These are phyloP conservation scores for Echites panduratus DNA, from an alignment of 257 asterid species.

Conservation along the genomic window DNA sequence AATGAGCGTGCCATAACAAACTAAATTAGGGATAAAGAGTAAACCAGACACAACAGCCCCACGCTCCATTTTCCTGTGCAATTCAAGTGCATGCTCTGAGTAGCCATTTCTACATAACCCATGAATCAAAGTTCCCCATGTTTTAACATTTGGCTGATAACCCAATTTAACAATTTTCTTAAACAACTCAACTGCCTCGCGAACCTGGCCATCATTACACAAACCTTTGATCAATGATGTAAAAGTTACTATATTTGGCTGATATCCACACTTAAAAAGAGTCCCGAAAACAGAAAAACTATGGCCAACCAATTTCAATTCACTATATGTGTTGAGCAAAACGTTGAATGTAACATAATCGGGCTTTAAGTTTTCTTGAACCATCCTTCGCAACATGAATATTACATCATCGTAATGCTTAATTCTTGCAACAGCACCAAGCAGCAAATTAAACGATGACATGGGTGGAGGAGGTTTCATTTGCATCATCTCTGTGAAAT, in stretches of 20 bases:
- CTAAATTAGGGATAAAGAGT: constrained; percentile 37
- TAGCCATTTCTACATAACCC: constrained; percentile 68
- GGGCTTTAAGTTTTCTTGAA: constrained; percentile 30
- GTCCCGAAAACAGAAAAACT: constrained; percentile 59
- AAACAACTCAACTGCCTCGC: constrained; percentile 46
- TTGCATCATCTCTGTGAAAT: constrained; percentile 46
- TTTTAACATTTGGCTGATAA: constrained; percentile 35
- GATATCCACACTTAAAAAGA: constrained; percentile 50
- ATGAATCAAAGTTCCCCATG: constrained; percentile 58
- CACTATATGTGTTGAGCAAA: constrained; percentile 53
- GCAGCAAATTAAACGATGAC: constrained; percentile 41
- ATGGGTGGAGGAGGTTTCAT: constrained; percentile 38
- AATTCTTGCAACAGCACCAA: constrained; percentile 44
- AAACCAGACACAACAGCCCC: constrained; percentile 30
- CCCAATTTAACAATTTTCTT: constrained; percentile 44
- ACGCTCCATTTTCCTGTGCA: constrained; percentile 41
- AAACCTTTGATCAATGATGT: constrained; percentile 60
- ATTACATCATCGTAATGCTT: constrained; percentile 33
- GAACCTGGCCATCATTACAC: constrained; percentile 40
- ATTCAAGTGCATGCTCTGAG: constrained; percentile 41
- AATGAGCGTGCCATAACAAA: constrained; percentile 52
- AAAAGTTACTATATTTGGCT: constrained; percentile 45
- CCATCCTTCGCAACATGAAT: constrained; percentile 41
- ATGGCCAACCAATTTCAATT: constrained; percentile 27
- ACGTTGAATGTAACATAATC: constrained; percentile 51